Evolutionary conservation across 805 yeast genomes (phyloP).

Genomic region (Zygotorulaspora danielsina): DNA sequence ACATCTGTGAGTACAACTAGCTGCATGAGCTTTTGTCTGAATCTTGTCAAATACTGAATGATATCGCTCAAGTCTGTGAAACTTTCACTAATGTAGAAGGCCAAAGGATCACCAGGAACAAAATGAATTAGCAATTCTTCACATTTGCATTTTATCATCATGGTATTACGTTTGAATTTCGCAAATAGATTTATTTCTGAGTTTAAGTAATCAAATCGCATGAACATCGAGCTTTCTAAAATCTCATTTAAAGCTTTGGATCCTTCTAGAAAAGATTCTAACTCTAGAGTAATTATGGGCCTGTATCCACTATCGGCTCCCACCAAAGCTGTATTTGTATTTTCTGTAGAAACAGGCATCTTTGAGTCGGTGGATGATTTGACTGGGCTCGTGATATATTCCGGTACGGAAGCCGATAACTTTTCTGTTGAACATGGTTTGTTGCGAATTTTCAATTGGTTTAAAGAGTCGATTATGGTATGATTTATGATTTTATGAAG

Average conservation of each 20-base stretch:
- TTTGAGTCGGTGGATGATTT: neutral
- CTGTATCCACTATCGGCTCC: slow-evolving; percentile 14
- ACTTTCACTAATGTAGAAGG: slow-evolving; percentile 29
- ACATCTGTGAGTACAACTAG: slow-evolving; percentile 34
- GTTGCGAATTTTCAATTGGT: slow-evolving; percentile 31
- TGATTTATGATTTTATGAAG: slow-evolving; percentile 35
- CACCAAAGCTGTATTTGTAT: neutral
- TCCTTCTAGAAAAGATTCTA: slow-evolving; percentile 33
- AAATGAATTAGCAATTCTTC: slow-evolving; percentile 31
- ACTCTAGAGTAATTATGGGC: slow-evolving; percentile 29
- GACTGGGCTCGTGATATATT: slow-evolving; percentile 18
- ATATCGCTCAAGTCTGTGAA: slow-evolving; percentile 28
- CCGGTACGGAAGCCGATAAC: slow-evolving; percentile 20
- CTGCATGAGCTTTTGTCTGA: slow-evolving; percentile 34
- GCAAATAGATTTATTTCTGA: slow-evolving; percentile 32
- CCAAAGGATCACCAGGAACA: slow-evolving; percentile 24
- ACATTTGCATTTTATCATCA: slow-evolving; percentile 30
- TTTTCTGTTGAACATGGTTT: slow-evolving; percentile 23
- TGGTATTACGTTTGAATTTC: slow-evolving; percentile 32
- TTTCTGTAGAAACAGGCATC: neutral
- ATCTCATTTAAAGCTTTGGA: slow-evolving; percentile 28
- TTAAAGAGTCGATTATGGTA: slow-evolving; percentile 36
- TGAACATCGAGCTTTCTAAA: slow-evolving; percentile 32
- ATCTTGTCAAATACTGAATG: slow-evolving; percentile 26
- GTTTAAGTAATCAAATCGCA: slow-evolving; percentile 31